Base-by-base conservation (phyloP, 2,329 filamentous ascomycete species). In the Botrytis galanthina region DNA sequence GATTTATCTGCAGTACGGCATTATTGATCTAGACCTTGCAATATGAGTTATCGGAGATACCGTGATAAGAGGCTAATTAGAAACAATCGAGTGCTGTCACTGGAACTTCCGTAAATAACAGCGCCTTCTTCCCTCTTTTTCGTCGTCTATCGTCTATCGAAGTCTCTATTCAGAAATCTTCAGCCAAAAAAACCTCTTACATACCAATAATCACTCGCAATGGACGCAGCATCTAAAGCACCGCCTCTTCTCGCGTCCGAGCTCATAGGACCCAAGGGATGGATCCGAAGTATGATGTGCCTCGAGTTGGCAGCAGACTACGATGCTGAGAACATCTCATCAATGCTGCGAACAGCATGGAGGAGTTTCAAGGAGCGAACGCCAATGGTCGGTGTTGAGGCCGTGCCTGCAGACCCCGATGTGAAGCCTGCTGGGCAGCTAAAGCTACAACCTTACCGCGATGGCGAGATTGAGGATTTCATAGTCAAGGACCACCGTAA, bases 381-480 rank as follows among this genome's bases (percentile, higher is more conserved):
- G 4, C 64, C 64, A 68, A 68, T 68, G 64, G 64, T 68, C 20
- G 64, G 64, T 32, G 64, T 68, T 54, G 64, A 68, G 22, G 64
- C 64, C 44, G 64, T 68, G 37, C 64, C 64, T 29, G 64, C 64
- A 39, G 64, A n/a, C 46, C 64, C 64, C n/a, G 64, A 68, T 54
- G 29, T 35, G 46, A 68, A 68, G 64, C 64, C 64, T 7, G 64
- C 64, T 54, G 64, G 64, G 20, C 64, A 68, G 46, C 32, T 68
- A 22, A 68, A 68, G 64, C 46, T 68, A 39, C 46, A 68, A 54
- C 46, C 64, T 68, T 68, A 68, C 29, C 29, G 22, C 37, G 64
- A 68, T 54, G 64, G 64, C 64, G 64, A 68, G 64, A 68, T 68
- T 37, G 64, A 68, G 29, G 64, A 68, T 51, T 68, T 68, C 22